Percentiles rank a stretch among this genome's conserved stretches.
phyloP scores from a whole-genome alignment of 345 rosid genomes.

The Kandelia obovata region DNA sequence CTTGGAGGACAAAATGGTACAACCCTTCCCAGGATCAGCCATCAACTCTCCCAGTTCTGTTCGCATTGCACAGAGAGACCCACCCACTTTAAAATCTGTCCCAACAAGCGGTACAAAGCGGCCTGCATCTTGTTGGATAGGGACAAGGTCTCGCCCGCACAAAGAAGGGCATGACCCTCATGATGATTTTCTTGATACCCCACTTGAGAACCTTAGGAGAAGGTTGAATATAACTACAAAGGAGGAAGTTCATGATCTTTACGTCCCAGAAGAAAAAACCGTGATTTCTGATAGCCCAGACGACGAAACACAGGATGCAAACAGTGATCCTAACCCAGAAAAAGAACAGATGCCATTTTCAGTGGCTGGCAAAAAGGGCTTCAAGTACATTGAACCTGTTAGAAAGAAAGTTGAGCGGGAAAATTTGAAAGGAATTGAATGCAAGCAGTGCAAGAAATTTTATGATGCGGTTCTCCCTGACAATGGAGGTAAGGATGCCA shows the following conservation, averaged over 20 bases:
- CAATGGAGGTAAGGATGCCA: slow-evolving; percentile 28
- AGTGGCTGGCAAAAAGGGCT: slow-evolving; percentile 39
- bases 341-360: slow-evolving; percentile 38
- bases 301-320: slow-evolving; percentile 76
- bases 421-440: slow-evolving; percentile 66
- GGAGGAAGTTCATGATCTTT: slow-evolving; percentile 26
- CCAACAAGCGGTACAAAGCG: slow-evolving; percentile 55
- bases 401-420: slow-evolving; percentile 75
- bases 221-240: slow-evolving; percentile 39
- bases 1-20: slow-evolving; percentile 20
- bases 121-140: slow-evolving; percentile 70
- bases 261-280: slow-evolving; percentile 19
- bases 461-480: slow-evolving; percentile 83
- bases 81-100: slow-evolving; percentile 35
- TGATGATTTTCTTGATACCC: slow-evolving; percentile 88
- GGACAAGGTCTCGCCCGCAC: slow-evolving; percentile 56
- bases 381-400: slow-evolving; percentile 75
- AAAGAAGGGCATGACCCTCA: slow-evolving; percentile 66
- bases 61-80: slow-evolving; percentile 25
- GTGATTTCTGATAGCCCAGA: slow-evolving; percentile 39
- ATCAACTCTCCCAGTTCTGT: slow-evolving; percentile 28
- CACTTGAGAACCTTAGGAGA: slow-evolving; percentile 55
- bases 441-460: slow-evolving; percentile 94
- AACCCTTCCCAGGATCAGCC: slow-evolving; percentile 34
- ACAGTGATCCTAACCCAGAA: slow-evolving; percentile 34